Percentiles rank a stretch among this genome's conserved stretches.
These are phyloP conservation scores for Tilletia setariae DNA, from an alignment of 1,284 basidiomycete genomes.

Conservation along the genomic window DNA sequence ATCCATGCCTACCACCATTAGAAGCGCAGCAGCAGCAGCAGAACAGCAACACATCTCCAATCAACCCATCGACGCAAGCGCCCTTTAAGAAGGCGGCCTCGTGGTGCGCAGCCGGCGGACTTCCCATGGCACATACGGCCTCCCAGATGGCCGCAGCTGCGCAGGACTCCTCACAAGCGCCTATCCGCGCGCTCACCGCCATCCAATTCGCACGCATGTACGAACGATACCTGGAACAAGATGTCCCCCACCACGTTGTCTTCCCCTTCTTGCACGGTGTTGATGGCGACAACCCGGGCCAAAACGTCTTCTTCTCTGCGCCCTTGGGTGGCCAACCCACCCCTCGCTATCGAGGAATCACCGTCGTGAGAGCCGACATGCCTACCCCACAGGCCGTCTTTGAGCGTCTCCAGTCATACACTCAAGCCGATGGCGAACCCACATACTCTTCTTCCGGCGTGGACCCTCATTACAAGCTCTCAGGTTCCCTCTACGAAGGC, in stretches of 20 bases:
- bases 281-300: slow-evolving; percentile 40
- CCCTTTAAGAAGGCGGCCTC: slow-evolving; percentile 13
- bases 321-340: slow-evolving; percentile 33
- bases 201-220: slow-evolving; percentile 39
- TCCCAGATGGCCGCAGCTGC: neutral
- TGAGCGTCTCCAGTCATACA: neutral
- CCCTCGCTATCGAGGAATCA: slow-evolving; percentile 49
- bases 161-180: slow-evolving; percentile 17
- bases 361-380: slow-evolving; percentile 50
- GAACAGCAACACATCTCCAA: neutral
- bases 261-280: slow-evolving; percentile 53
- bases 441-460: neutral
- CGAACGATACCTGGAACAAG: slow-evolving; percentile 33
- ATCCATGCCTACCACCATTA: slow-evolving; percentile 19
- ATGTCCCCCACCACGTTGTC: slow-evolving; percentile 45
- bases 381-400: slow-evolving; percentile 26
- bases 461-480: neutral
- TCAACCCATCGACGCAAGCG: neutral
- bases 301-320: slow-evolving; percentile 47
- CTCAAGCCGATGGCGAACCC: neutral
- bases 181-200: slow-evolving; percentile 43
- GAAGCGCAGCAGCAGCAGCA: neutral
- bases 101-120: neutral
- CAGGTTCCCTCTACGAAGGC: too few relatives aligned
- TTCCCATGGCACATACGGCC: neutral